A percentile compares a stretch with the other conserved stretches of the same genome.
These are phyloP conservation scores for Antrodiella citrinella DNA, from an alignment of 768 basidiomycete species.

Conservation along the genomic window DNA sequence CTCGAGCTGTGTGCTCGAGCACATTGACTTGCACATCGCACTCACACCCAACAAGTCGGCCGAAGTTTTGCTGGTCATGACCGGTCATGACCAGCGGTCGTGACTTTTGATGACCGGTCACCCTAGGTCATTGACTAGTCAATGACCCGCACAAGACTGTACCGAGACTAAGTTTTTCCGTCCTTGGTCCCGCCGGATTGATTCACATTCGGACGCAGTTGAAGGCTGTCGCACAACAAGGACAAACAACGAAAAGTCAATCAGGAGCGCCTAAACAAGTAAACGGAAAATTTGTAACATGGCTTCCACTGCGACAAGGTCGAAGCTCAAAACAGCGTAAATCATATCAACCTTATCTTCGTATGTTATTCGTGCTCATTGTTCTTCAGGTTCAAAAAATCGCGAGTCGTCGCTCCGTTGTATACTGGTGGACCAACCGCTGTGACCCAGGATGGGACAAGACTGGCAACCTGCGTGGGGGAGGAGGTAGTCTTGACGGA, in stretches of 20 bases:
- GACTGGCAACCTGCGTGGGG: slow-evolving; percentile 78
- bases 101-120: too few species aligned
- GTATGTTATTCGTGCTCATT: neutral
- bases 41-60: too few species aligned
- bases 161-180: too few species aligned
- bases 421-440: slow-evolving; percentile 88
- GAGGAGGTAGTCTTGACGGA: slow-evolving; percentile 84
- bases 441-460: slow-evolving; percentile 67
- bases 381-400: slow-evolving; percentile 64
- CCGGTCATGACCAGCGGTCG: too few species aligned
- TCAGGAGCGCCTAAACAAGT: neutral
- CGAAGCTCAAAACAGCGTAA: slow-evolving; percentile 56
- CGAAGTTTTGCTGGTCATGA: too few species aligned
- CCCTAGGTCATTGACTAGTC: too few species aligned
- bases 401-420: slow-evolving; percentile 63
- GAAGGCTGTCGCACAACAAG: slow-evolving; percentile 3
- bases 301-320: slow-evolving; percentile 3
- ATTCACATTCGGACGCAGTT: too few species aligned
- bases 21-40: too few species aligned
- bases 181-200: too few species aligned
- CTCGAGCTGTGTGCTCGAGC: too few species aligned
- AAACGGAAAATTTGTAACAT: slow-evolving; percentile 1
- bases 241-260: slow-evolving; percentile 8
- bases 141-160: too few species aligned
- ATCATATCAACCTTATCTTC: slow-evolving; percentile 15